Evolutionary conservation across 2,329 filamentous ascomycete genomes (phyloP).

Genomic region (Seiridium unicorne): DNA sequence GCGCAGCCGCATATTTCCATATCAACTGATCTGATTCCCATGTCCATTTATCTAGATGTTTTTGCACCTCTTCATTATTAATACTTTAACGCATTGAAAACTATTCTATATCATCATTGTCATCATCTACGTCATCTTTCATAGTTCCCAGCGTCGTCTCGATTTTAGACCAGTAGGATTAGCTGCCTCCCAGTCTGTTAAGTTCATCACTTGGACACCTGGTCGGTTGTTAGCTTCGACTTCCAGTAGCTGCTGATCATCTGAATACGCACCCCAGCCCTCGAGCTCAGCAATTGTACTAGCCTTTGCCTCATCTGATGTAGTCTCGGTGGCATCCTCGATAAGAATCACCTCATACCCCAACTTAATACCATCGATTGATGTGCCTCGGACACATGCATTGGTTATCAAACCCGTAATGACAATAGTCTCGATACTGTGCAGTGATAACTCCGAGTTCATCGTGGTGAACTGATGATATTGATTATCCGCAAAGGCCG

Average conservation of each 20-base stretch:
- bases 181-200: background rate
- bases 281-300: conserved; percentile 15
- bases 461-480: conserved; percentile 19
- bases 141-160: background rate
- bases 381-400: conserved; percentile 17
- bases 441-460: conserved; percentile 14
- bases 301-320: conserved; percentile 13
- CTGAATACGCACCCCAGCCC: conserved; percentile 11
- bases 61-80: background rate
- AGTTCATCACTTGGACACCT: conserved; percentile 4
- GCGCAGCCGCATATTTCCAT: too few species aligned
- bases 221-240: background rate
- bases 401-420: conserved; percentile 16
- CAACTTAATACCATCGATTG: conserved; percentile 18
- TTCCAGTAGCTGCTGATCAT: background rate
- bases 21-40: background rate
- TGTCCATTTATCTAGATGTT: background rate
- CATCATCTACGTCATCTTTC: background rate
- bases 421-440: conserved; percentile 16
- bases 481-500: conserved; percentile 18
- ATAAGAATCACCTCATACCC: conserved; percentile 18
- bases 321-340: conserved; percentile 16
- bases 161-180: background rate
- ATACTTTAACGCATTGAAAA: background rate
- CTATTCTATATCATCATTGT: too few species aligned